These are phyloP conservation scores for Russula griseocarnosa DNA, from an alignment of 768 basidiomycete species.

Conservation along the genomic window DNA sequence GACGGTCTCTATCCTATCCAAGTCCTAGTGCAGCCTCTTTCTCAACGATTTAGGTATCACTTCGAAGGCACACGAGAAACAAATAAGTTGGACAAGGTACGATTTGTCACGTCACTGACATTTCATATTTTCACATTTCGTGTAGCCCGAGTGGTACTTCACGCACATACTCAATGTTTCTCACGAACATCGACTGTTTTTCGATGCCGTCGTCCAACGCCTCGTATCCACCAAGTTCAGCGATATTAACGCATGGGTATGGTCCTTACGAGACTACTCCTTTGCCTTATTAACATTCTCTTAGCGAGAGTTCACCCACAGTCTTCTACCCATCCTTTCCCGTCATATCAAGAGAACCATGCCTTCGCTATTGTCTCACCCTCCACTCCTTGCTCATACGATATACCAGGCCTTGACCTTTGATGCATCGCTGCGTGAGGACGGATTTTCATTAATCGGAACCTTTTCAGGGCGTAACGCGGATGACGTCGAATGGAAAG, in stretches of 20 bases:
- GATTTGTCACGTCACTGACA: neutral
- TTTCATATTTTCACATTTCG: neutral
- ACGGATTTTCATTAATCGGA: conserved; percentile 61
- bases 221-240: conserved; percentile 59
- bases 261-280: conserved; percentile 27
- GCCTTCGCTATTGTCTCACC: conserved; percentile 67
- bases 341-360: conserved; percentile 73
- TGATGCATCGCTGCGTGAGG: conserved; percentile 70
- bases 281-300: conserved; percentile 12
- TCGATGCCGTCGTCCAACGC: conserved; percentile 69
- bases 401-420: conserved; percentile 90
- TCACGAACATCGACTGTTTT: conserved; percentile 80
- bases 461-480: conserved; percentile 42
- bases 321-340: conserved; percentile 73
- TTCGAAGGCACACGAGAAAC: conserved; percentile 85
- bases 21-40: conserved; percentile 77
- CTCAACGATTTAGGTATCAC: conserved; percentile 89
- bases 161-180: conserved; percentile 83
- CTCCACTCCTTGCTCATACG: conserved; percentile 89
- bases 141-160: conserved; percentile 95
- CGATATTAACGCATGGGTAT: conserved; percentile 71
- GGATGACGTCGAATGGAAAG: conserved; percentile 54
- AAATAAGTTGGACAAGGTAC: conserved; percentile 88
- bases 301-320: conserved; percentile 77
- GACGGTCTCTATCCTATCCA: conserved; percentile 79